Evolutionary conservation across 2,329 filamentous ascomycete species (phyloP), one percentile per base, ranked within the genome.

Genomic region (Daldinia sp.): DNA sequence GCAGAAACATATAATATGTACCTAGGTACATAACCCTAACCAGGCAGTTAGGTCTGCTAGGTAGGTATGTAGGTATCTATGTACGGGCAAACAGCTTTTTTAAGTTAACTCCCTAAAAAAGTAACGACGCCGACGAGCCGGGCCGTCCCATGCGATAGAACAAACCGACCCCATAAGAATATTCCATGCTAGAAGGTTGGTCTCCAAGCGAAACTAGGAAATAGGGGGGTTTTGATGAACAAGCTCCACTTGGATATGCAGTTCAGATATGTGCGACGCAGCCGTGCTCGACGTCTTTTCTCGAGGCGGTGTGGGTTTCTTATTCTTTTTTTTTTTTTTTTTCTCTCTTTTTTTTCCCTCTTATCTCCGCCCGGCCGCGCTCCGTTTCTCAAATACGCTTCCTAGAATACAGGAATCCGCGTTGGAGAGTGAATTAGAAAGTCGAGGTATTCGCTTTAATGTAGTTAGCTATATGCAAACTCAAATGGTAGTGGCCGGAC

Each of bases 71-170:
- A 23, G 20, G 20, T 23, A 23, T 2, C 20, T 23, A 23, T 23
- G 20, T 51, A 30, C 46, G 13, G 26, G 33, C 39, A 57, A 57
- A 30, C 54, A 30, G 4, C 13, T 33, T 44, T 23, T 13, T n/a
- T 20, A 37, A 35, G 12, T 15, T 18, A 30, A 23, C 10, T 37
- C 30, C 35, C 46, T 18, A 44, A 26, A 42, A 59, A 39, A 44
- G 35, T 30, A 54, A 41, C 51, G 28, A 48, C 15, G 48, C 54
- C 50, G 51, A 60, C 13, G n/a, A 54, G 35, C 60, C 63, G 67
- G 67, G 33, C 63, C 67, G 63, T 60, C 20, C 67, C 56, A 51
- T 46, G 51, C 35, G 18, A 60, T 33, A 55, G 50, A 35, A 55
- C 26, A 48, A 50, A 39, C 6, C 37, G 33, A 37, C 44, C 33